Percentiles rank a stretch among this genome's conserved stretches.
Conservation (phyloP, 208 protist genomes). For the Acanthamoeba castellanii region DNA sequence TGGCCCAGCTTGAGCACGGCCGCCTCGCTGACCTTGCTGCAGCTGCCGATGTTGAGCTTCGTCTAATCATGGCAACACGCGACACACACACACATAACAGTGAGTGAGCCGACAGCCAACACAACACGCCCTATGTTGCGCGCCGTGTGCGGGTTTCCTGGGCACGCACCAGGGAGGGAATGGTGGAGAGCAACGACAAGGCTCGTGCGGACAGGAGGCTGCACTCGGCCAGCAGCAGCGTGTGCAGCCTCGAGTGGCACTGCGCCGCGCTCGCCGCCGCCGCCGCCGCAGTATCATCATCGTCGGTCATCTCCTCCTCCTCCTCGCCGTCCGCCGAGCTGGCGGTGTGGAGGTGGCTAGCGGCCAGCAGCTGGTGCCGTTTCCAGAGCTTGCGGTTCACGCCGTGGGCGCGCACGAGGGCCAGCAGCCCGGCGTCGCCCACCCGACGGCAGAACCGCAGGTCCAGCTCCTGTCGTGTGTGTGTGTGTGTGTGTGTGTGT, state of each 20-base stretch:
- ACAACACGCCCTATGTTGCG: neutral
- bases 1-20: conserved; percentile 65
- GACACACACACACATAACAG: too few species aligned
- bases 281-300: neutral
- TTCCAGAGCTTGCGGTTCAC: conserved; percentile 53
- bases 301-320: neutral
- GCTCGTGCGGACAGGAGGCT: neutral
- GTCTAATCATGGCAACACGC: too few species aligned
- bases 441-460: conserved; percentile 14
- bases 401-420: conserved; percentile 38
- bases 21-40: conserved; percentile 23
- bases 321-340: neutral
- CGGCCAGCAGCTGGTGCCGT: neutral
- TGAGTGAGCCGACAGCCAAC: neutral
- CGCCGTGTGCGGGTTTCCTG: neutral
- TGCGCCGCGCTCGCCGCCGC: neutral
- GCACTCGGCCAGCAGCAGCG: conserved; percentile 11
- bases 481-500: too few species aligned
- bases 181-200: conserved; percentile 4
- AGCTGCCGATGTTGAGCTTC: conserved; percentile 62
- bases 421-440: conserved; percentile 14
- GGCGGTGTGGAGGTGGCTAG: too few species aligned
- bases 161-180: neutral
- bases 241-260: neutral
- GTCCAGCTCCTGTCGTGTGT: conserved; percentile 57